Evolutionary conservation across 345 rosid genomes (phyloP), one percentile per base, ranked within the genome.

Genomic region (Syzygium oleosum): DNA sequence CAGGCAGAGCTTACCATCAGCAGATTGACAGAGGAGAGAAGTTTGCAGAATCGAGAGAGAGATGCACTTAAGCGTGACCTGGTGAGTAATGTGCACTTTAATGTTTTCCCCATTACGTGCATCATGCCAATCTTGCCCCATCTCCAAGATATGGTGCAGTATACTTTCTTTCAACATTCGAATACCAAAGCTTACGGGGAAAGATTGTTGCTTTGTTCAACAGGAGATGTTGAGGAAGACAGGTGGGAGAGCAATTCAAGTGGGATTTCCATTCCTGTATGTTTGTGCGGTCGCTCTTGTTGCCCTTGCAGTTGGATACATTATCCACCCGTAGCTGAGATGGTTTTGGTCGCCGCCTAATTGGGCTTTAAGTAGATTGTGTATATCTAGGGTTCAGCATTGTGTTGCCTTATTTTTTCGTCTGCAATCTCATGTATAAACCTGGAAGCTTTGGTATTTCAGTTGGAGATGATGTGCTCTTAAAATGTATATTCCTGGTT

Each of bases 261-360:
- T 85, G 51, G 94, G 94, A 52, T 94, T 92, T 84, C 94, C 96
- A 4, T 85, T 93, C 56, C 87, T 93, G 9, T 94, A 90, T 85
- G 92, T 93, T 78, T 92, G 90, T 77, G 59, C 63, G 89, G 94
- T 92, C 8, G 91, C 93, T 31, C 31, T 93, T 2, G 87, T 91
- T 84, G 78, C 94, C 79, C 79, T 94, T 87, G 90, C 52, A 2
- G 6, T 89, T 19, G 94, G 95, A 65, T 93, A 91, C 89, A 53
- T 88, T 21, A 87, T 87, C 88, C 92, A 85, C 85, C 63, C 86
- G 34, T 91, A 91, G 90, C 65, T n/a, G 29, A 86, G 61, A 38
- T n/a, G n/a, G n/a, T n/a, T n/a, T n/a, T n/a, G n/a, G n/a, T n/a
- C n/a, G n/a, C n/a, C n/a, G n/a, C n/a, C 34, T 0, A 14, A n/a